These are phyloP conservation scores for Nakazawaea anatomiae DNA, from an alignment of 805 yeast genomes.

Conservation along the genomic window DNA sequence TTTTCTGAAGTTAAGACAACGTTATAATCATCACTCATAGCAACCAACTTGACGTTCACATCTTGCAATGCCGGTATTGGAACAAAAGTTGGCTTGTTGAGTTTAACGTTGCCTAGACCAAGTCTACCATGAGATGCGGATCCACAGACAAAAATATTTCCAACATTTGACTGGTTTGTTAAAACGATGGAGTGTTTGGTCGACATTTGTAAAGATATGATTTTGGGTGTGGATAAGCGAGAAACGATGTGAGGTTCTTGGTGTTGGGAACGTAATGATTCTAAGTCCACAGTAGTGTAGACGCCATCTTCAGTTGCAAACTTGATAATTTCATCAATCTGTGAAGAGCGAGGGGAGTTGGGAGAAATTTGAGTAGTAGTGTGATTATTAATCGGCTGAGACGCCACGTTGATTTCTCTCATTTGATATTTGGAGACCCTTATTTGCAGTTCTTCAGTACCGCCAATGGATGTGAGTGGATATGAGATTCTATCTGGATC, in stretches of 20 bases:
- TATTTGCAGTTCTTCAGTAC: conserved; percentile 1
- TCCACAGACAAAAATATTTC: conserved; percentile 57
- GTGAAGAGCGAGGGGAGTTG: no score
- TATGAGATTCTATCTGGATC: conserved; percentile 33
- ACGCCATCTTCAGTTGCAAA: not conserved
- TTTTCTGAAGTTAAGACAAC: conserved; percentile 48
- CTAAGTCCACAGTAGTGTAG: not conserved
- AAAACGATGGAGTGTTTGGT: conserved; percentile 60
- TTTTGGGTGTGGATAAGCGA: conserved; percentile 27
- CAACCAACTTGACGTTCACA: conserved; percentile 30
- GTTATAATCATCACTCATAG: conserved; percentile 63
- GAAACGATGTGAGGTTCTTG: no score
- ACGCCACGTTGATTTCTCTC: not conserved
- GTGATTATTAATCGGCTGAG: not conserved
- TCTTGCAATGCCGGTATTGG: conserved; percentile 31
- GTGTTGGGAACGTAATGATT: not conserved
- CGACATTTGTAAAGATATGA: conserved; percentile 45
- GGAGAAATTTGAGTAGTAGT: no score
- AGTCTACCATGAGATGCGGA: conserved; percentile 65
- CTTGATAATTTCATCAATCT: not conserved
- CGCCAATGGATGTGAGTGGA: conserved; percentile 3
- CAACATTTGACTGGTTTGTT: conserved; percentile 30
- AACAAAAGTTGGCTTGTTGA: conserved; percentile 37
- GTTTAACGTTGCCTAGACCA: conserved; percentile 43
- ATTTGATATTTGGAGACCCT: conserved; percentile 8